Evolutionary conservation across 2,329 filamentous ascomycete species (phyloP).

Genomic region (Calonectria ilicicola): DNA sequence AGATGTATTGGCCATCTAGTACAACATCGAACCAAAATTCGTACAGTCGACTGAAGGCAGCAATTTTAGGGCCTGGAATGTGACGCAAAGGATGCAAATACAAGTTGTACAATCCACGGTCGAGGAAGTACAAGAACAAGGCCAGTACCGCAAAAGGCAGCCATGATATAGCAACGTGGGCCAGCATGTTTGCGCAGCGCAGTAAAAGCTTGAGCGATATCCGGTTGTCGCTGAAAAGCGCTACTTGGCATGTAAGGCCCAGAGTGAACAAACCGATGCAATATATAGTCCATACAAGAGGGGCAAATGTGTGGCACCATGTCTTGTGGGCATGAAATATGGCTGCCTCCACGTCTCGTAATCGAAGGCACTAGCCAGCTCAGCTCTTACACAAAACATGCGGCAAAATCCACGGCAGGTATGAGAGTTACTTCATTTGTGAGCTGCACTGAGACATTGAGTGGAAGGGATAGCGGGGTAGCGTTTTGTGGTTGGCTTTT

Average conservation of each 20-base stretch:
- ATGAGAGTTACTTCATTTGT: too few species aligned
- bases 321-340: too few species aligned
- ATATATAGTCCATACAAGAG: neutral
- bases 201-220: neutral
- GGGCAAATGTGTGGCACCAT: too few species aligned
- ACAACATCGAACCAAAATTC: constrained; percentile 2
- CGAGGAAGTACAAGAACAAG: neutral
- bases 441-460: too few species aligned
- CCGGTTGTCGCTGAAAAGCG: too few species aligned
- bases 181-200: neutral
- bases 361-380: too few species aligned
- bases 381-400: too few species aligned
- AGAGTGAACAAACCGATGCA: neutral
- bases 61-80: neutral
- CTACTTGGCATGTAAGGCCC: neutral
- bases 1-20: neutral
- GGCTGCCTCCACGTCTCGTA: too few species aligned
- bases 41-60: neutral
- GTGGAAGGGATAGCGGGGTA: too few species aligned
- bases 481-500: too few species aligned
- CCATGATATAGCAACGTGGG: neutral
- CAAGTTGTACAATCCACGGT: neutral
- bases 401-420: too few species aligned
- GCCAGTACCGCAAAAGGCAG: neutral
- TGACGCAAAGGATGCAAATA: neutral